These are phyloP conservation scores for Geranium rotundifolium DNA, from an alignment of 345 rosid genomes.

Conservation along the genomic window DNA sequence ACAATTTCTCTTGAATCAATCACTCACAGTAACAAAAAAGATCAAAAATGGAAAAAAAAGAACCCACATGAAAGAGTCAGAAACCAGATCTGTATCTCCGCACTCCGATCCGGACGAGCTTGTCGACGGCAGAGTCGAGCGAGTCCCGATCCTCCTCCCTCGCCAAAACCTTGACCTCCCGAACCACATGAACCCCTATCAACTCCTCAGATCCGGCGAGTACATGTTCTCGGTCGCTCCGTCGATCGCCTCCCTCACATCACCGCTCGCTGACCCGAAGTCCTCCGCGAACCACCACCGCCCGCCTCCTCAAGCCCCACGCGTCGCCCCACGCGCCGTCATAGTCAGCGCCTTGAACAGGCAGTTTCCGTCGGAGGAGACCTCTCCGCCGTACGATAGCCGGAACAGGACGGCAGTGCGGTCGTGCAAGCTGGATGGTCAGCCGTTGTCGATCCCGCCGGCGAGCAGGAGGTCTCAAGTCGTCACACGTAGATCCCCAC, in stretches of 20 bases:
- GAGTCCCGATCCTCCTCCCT: constrained; percentile 55
- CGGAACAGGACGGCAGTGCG: constrained; percentile 77
- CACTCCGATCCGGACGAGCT: constrained; percentile 79
- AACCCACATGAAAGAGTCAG: not conserved
- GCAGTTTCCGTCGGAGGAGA: constrained; percentile 93
- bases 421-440: too few relatives aligned
- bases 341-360: constrained; percentile 85
- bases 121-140: constrained; percentile 68
- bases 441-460: too few relatives aligned
- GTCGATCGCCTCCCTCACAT: constrained; percentile 35
- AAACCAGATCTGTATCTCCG: constrained; percentile 50
- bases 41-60: too few relatives aligned
- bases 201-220: constrained; percentile 91
- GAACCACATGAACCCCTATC: constrained; percentile 98
- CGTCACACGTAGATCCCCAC: too few relatives aligned
- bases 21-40: too few relatives aligned
- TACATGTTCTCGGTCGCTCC: constrained; percentile 74
- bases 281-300: constrained; percentile 70
- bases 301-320: constrained; percentile 50
- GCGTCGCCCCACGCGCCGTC: constrained; percentile 66
- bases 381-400: constrained; percentile 87
- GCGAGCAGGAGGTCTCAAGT: too few relatives aligned
- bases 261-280: constrained; percentile 46
- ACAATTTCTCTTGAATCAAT: too few relatives aligned
- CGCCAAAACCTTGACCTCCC: constrained; percentile 77